Conservation (phyloP, 768 basidiomycete genomes). For the Kwoniella shandongensis region DNA sequence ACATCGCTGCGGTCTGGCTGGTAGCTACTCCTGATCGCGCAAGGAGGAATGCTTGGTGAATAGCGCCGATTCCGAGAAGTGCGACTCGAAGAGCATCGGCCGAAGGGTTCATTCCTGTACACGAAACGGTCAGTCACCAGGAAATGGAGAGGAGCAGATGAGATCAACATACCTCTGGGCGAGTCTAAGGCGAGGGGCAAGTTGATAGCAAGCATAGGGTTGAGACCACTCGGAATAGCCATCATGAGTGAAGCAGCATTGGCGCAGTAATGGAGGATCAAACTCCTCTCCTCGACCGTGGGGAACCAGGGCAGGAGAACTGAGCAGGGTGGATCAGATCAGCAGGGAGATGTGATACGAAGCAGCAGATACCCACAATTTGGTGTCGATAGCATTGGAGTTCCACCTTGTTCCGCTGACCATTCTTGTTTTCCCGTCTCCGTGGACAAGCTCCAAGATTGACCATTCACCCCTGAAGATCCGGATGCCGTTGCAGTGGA, state of each 20-base stretch:
- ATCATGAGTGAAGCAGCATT: constrained; percentile 59
- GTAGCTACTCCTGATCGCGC: constrained; percentile 48
- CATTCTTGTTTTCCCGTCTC: constrained; percentile 20
- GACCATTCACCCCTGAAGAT: background rate
- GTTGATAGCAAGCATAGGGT: constrained; percentile 57
- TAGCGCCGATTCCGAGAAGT: constrained; percentile 56
- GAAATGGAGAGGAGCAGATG: background rate
- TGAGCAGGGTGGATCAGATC: constrained; percentile 16
- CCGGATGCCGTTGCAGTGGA: background rate
- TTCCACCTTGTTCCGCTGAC: constrained; percentile 19
- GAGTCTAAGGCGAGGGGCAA: constrained; percentile 57
- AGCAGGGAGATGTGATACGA: background rate
- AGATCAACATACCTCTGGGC: constrained; percentile 40
- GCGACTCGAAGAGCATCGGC: constrained; percentile 56
- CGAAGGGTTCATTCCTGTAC: constrained; percentile 51
- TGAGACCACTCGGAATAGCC: constrained; percentile 57
- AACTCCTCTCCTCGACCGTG: constrained; percentile 46
- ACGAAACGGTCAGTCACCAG: background rate
- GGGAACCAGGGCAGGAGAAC: constrained; percentile 53
- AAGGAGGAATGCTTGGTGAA: constrained; percentile 57
- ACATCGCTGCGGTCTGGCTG: constrained; percentile 47
- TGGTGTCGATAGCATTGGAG: constrained; percentile 39
- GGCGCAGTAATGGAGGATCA: constrained; percentile 56
- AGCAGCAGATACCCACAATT: constrained; percentile 31
- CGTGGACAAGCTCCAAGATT: background rate